Percentiles rank a stretch among this genome's conserved stretches.
Conservation (phyloP, 2,329 filamentous ascomycete species). For the Tolypocladium nubicola region DNA sequence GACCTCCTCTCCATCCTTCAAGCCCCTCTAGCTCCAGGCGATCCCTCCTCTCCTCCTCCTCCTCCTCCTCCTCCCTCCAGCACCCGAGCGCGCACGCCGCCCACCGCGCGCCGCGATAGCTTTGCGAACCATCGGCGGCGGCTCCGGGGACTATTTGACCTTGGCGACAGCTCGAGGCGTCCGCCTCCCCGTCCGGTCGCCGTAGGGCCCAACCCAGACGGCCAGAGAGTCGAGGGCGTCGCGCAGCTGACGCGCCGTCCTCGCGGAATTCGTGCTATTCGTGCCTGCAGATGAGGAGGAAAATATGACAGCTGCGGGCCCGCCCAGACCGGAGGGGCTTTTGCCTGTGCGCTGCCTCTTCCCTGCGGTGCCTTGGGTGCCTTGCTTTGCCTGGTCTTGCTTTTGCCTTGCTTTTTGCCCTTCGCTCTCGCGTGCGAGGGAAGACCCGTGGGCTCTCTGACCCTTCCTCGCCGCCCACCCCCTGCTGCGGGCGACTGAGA, state of each 20-base stretch:
- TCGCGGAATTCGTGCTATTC: not conserved
- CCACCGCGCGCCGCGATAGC: not conserved
- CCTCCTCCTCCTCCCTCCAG: not conserved
- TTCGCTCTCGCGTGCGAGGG: not conserved
- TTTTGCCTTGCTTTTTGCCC: not conserved
- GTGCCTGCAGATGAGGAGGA: not conserved
- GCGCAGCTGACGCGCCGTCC: not conserved
- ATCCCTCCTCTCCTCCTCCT: not conserved
- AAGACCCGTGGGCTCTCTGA: not conserved
- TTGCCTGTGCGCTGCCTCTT: not conserved
- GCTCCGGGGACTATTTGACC: not conserved
- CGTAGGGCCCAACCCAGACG: not conserved
- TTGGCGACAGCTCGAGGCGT: not conserved
- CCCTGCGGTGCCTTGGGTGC: not conserved
- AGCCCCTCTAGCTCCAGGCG: no score
- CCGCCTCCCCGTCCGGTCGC: not conserved
- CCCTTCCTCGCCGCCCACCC: not conserved
- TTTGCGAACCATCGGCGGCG: not conserved
- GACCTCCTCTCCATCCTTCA: not conserved
- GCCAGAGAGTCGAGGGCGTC: not conserved
- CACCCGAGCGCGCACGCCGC: not conserved
- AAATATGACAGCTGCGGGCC: not conserved
- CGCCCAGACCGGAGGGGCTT: not conserved
- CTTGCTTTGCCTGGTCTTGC: not conserved
- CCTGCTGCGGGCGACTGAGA: not conserved